phyloP scores from a whole-genome alignment of 768 basidiomycete genomes.

The Leccinum subtestaceum region DNA sequence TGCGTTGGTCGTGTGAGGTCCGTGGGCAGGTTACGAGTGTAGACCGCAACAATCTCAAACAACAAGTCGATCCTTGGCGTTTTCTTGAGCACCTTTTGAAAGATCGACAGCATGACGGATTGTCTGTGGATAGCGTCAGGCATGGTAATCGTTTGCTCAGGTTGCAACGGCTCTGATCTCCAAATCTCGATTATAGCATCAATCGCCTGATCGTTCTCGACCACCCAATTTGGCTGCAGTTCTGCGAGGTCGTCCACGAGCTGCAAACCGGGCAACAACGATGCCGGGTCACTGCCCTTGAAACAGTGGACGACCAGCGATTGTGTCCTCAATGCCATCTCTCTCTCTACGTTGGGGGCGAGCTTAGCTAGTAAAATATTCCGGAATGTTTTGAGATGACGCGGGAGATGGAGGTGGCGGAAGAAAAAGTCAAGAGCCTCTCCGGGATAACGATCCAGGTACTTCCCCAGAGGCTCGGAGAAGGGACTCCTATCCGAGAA shows the following conservation, averaged over 20 bases:
- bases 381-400: slow-evolving; percentile 79
- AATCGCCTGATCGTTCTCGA: slow-evolving; percentile 61
- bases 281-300: slow-evolving; percentile 44
- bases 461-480: slow-evolving; percentile 87
- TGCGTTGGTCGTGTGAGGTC: slow-evolving; percentile 76
- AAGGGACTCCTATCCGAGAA: slow-evolving; percentile 90
- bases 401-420: slow-evolving; percentile 69
- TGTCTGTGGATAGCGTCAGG: slow-evolving; percentile 59
- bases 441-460: slow-evolving; percentile 83
- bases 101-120: slow-evolving; percentile 68
- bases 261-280: slow-evolving; percentile 68
- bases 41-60: slow-evolving; percentile 83
- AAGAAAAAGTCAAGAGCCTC: slow-evolving; percentile 87
- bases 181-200: slow-evolving; percentile 74
- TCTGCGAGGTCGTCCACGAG: slow-evolving; percentile 74
- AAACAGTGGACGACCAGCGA: slow-evolving; percentile 51
- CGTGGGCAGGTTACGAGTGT: slow-evolving; percentile 74
- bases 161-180: slow-evolving; percentile 48
- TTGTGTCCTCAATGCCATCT: slow-evolving; percentile 60
- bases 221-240: slow-evolving; percentile 68
- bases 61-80: slow-evolving; percentile 82
- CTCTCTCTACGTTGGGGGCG: slow-evolving; percentile 71
- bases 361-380: slow-evolving; percentile 78
- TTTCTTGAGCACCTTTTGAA: slow-evolving; percentile 66
- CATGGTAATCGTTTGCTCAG: slow-evolving; percentile 42